Conservation (phyloP, 2,329 filamentous ascomycete species). For the Aspergillus puulaauensis region DNA sequence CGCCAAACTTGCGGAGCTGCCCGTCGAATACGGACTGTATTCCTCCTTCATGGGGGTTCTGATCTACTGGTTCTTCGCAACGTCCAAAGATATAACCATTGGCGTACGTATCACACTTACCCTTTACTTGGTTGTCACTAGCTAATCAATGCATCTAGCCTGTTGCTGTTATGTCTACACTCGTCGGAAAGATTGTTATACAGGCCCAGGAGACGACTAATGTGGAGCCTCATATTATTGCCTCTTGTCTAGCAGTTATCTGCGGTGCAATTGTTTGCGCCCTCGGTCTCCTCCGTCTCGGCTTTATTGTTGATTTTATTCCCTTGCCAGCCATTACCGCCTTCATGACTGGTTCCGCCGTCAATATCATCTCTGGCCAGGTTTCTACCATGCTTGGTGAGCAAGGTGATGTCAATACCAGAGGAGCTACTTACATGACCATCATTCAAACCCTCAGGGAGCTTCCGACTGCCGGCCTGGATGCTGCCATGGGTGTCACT, state of each 20-base stretch:
- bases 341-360: constrained; percentile 94
- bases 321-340: constrained; percentile 86
- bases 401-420: constrained; percentile 62
- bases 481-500: constrained; percentile 86
- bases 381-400: constrained; percentile 80
- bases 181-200: constrained; percentile 78
- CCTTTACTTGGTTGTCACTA: not conserved
- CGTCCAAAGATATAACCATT: constrained; percentile 97
- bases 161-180: constrained; percentile 90
- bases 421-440: constrained; percentile 76
- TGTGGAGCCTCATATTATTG: constrained; percentile 64
- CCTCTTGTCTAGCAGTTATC: constrained; percentile 75
- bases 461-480: constrained; percentile 65
- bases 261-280: constrained; percentile 73
- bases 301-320: constrained; percentile 92
- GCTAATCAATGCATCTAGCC: constrained; percentile 54
- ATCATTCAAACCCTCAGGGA: constrained; percentile 79
- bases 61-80: constrained; percentile 97
- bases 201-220: constrained; percentile 57
- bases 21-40: constrained; percentile 81
- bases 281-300: constrained; percentile 75
- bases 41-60: constrained; percentile 95
- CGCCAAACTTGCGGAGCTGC: constrained; percentile 76
- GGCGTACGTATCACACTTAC: constrained; percentile 60
- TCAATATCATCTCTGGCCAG: constrained; percentile 85